Evolutionary conservation across 1,284 basidiomycete species (phyloP).

Genomic region (Pseudomicrostroma phylloplanum): DNA sequence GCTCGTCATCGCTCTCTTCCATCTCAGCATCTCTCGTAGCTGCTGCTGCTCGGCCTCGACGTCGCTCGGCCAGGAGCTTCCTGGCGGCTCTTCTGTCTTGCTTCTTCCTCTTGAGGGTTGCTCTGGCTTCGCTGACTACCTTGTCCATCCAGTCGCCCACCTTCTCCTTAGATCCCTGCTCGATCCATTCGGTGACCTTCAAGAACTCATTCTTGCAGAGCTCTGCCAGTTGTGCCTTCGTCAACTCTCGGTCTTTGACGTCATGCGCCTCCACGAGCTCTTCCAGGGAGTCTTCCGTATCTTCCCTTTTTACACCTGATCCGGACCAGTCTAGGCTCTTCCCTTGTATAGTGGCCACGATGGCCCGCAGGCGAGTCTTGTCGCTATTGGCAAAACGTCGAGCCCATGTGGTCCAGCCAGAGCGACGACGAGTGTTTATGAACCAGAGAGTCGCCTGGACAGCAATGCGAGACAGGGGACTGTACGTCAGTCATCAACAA

Average conservation of each 20-base stretch:
- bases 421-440: constrained; percentile 47
- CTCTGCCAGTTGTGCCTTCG: background rate
- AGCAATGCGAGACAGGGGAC: background rate
- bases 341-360: background rate
- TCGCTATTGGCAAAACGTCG: constrained; percentile 29
- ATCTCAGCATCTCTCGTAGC: background rate
- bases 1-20: background rate
- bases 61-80: background rate
- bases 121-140: constrained; percentile 3
- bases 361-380: constrained; percentile 10
- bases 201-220: constrained; percentile 4
- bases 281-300: background rate
- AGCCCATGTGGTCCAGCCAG: constrained; percentile 39
- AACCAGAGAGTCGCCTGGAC: constrained; percentile 43
- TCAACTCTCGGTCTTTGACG: background rate
- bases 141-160: constrained; percentile 11
- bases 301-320: no score
- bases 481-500: background rate
- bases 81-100: background rate
- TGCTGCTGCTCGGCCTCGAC: background rate
- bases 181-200: constrained; percentile 12
- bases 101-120: constrained; percentile 1
- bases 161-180: constrained; percentile 11
- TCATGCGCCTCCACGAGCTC: background rate
- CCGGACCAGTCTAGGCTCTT: background rate